Percentiles rank a stretch among this genome's conserved stretches.
These are phyloP conservation scores for Papiliotrema nemorosa DNA, from an alignment of 1,284 basidiomycete species.

Conservation along the genomic window DNA sequence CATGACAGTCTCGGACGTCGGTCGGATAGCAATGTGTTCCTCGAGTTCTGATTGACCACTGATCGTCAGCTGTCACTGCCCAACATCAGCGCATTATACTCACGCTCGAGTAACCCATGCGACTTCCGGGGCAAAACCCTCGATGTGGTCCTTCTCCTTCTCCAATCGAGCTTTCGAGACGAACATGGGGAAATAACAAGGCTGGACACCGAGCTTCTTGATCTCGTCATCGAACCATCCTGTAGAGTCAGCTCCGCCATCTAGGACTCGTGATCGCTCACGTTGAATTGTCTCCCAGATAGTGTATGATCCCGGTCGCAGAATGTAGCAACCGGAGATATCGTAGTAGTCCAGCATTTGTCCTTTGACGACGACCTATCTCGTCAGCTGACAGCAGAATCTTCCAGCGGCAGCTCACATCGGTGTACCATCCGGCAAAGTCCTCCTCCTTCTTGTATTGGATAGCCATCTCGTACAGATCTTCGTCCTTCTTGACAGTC, in stretches of 20 bases:
- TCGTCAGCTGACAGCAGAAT: neutral
- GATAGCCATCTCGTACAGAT: slow-evolving; percentile 84
- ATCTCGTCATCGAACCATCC: slow-evolving; percentile 90
- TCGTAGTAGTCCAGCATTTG: slow-evolving; percentile 99
- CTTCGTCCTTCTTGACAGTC: slow-evolving; percentile 66
- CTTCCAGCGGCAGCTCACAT: slow-evolving; percentile 54
- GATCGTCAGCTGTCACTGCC: slow-evolving; percentile 8
- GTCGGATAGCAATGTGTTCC: slow-evolving; percentile 95
- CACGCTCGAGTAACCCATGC: slow-evolving; percentile 98
- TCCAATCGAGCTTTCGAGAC: slow-evolving; percentile 90
- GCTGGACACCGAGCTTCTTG: slow-evolving; percentile 92
- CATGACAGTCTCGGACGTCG: slow-evolving; percentile 97
- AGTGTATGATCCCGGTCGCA: slow-evolving; percentile 94
- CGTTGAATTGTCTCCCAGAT: slow-evolving; percentile 97
- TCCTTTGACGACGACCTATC: slow-evolving; percentile 89
- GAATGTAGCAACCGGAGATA: slow-evolving; percentile 97
- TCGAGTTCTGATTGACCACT: slow-evolving; percentile 91
- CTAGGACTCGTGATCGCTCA: slow-evolving; percentile 40
- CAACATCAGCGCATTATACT: slow-evolving; percentile 44
- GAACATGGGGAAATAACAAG: slow-evolving; percentile 99
- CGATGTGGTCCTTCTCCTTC: slow-evolving; percentile 97
- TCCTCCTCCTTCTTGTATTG: slow-evolving; percentile 93
- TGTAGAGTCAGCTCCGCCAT: slow-evolving; percentile 39
- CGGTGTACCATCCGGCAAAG: slow-evolving; percentile 91
- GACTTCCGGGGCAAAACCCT: slow-evolving; percentile 99